These are phyloP conservation scores for Sporothrix curviconia DNA, from an alignment of 2,329 filamentous ascomycete species.

Conservation along the genomic window DNA sequence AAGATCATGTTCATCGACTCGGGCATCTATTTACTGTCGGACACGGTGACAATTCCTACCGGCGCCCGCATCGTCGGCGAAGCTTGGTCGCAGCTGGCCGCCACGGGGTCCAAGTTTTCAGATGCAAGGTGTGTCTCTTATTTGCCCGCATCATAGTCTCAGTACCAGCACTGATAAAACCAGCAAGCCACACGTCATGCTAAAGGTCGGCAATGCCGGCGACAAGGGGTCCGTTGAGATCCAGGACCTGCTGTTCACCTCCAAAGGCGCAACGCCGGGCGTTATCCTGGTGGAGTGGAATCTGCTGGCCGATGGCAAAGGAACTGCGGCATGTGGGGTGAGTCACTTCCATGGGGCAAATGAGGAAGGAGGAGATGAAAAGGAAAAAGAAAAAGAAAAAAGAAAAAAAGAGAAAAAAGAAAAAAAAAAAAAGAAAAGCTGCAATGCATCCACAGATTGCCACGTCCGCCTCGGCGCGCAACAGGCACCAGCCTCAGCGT, in stretches of 20 bases:
- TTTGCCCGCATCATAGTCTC: no score
- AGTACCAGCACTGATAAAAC: no score
- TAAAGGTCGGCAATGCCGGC: slow-evolving; percentile 56
- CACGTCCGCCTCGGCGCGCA: slow-evolving; percentile 63
- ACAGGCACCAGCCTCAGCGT: slow-evolving; percentile 59
- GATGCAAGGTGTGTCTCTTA: no score
- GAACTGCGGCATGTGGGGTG: slow-evolving; percentile 51
- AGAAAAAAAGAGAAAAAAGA: not conserved
- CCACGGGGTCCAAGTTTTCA: slow-evolving; percentile 46
- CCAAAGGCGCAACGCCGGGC: slow-evolving; percentile 48
- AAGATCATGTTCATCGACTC: slow-evolving; percentile 27
- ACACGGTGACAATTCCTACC: slow-evolving; percentile 47
- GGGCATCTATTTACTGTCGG: slow-evolving; percentile 33
- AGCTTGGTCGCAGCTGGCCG: slow-evolving; percentile 63
- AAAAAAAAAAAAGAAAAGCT: not conserved
- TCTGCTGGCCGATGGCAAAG: slow-evolving; percentile 46
- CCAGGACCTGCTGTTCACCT: slow-evolving; percentile 56
- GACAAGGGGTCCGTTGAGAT: slow-evolving; percentile 60
- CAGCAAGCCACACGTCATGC: slow-evolving; percentile 56
- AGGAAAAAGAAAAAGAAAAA: not conserved
- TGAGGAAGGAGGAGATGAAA: not conserved
- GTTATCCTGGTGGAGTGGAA: slow-evolving; percentile 69
- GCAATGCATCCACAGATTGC: not conserved
- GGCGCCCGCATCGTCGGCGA: slow-evolving; percentile 63
- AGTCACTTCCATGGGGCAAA: no score